Base-by-base conservation (phyloP, 768 basidiomycete genomes). In the Mycena polygramma region DNA sequence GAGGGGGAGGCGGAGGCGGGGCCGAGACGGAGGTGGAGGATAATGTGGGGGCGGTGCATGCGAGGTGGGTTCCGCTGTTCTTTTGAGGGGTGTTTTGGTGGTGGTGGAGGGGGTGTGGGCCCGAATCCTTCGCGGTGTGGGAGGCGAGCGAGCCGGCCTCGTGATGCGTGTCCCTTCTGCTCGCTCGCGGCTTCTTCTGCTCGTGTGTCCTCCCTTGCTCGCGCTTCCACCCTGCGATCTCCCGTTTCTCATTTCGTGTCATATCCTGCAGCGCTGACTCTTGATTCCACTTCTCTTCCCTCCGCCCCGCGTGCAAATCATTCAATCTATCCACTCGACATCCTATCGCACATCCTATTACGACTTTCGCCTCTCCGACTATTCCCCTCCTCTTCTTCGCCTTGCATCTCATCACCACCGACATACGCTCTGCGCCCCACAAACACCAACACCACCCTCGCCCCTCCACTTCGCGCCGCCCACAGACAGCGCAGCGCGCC, bases 11-110 rank as follows among this genome's bases (percentile, higher is more conserved):
- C 67, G 26, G 71, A 72, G 67, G 58, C 22, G 63, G 70, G 8
- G 66, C 67, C 26, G 71, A 72, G 67, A 72, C 71, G 26, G 71
- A 72, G 67, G 71, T 72, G 49, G 71, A 72, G 67, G 71, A 72
- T 39, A 72, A 72, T 39, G 71, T 52, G 7, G 43, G 2, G 2
- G 45, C 15, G 24, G 41, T 35, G 36, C 39, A 24, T 19, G 36
- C 45, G 68, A 69, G 68, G 68, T 64, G 41, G 45, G 68, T 64
- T 19, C 15, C 41, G 4, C 24, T 46, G 24, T n/a, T 36, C 14
- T 35, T 22, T 55, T 35, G 41, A 41, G 41, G 41, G 41, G 11
- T 41, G 10, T 41, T 11, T 10, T 10, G 41, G 15, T 15, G 41
- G 41, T 15, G 41, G 41, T 41, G 11, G 11, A 41, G 10, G 41